Conservation (phyloP, 805 yeast species). For the Metschnikowia aberdeeniae region DNA sequence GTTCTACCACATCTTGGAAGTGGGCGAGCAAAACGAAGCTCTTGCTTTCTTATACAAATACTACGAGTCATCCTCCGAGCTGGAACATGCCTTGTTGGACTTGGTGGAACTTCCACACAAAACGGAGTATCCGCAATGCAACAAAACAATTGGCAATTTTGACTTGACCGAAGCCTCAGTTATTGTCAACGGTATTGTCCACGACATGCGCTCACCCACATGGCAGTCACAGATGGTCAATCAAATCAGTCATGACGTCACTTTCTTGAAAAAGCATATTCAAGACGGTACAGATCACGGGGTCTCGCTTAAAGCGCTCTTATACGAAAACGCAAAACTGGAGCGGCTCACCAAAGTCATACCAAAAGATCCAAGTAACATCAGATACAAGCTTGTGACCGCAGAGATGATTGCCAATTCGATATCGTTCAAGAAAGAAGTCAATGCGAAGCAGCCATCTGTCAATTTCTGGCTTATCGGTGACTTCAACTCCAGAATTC, state of each 20-base stretch:
- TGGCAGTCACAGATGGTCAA: slow-evolving; percentile 55
- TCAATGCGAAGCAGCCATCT: slow-evolving; percentile 35
- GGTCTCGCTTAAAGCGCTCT: slow-evolving; percentile 30
- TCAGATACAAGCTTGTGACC: slow-evolving; percentile 30
- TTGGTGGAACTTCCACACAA: slow-evolving; percentile 18
- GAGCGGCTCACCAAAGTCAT: slow-evolving; percentile 43
- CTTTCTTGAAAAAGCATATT: slow-evolving; percentile 25
- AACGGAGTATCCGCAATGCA: slow-evolving; percentile 17
- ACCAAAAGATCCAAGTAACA: slow-evolving; percentile 31
- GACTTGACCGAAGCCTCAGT: slow-evolving; percentile 48
- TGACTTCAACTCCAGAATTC: slow-evolving; percentile 39
- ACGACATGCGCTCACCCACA: slow-evolving; percentile 42
- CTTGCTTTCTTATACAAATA: slow-evolving; percentile 38
- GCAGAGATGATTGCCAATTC: slow-evolving; percentile 25
- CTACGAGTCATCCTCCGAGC: slow-evolving; percentile 26
- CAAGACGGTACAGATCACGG: slow-evolving; percentile 22
- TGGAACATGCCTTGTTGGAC: slow-evolving; percentile 20
- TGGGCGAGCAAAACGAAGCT: slow-evolving; percentile 30
- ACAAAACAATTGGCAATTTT: slow-evolving; percentile 22
- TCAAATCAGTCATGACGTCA: slow-evolving; percentile 54
- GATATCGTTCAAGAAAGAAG: slow-evolving; percentile 15
- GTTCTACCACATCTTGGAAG: slow-evolving; percentile 32
- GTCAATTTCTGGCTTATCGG: slow-evolving; percentile 56
- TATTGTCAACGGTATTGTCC: slow-evolving; percentile 70
- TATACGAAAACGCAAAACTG: slow-evolving; percentile 40